Base-by-base conservation (phyloP, 2,329 filamentous ascomycete species). In the Ceratocystis eucalypticola region DNA sequence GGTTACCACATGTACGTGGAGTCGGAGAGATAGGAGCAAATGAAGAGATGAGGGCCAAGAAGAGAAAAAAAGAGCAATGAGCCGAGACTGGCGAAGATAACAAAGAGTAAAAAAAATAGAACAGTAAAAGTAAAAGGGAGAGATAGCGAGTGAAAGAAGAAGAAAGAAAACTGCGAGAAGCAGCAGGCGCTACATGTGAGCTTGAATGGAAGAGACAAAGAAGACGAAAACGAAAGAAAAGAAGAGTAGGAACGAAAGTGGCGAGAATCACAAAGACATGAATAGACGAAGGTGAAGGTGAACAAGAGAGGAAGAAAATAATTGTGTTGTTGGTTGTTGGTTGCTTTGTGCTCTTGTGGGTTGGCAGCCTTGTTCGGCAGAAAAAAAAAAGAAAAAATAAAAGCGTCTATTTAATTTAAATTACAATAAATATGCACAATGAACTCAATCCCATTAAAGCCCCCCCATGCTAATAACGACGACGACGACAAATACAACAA, bases 61-160 rank as follows among this genome's bases (percentile, higher is more conserved):
- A 66, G 37, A 66, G n/a, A n/a, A 30, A 41, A 20, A 20, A 15
- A 6, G 37, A 66, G 15, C 6, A 57, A 41, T 41, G 37, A 12
- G 37, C 10, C 37, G 37, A 65, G 17, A 44, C 20, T 61, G 25
- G 64, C 28, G 30, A n/a, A 45, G 53, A 25, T 44, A 17, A 22
- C 17, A 22, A n/a, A 10, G n/a, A 55, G 7, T 5, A 15, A 20
- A 50, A 37, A 5, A 65, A 46, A 63, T 12, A 33, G 33, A 65
- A 64, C 28, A 55, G 53, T 48, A 50, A 62, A 41, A 65, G 33
- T 46, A 64, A 66, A 62, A 44, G 22, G 48, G 41, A 61, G 8
- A 50, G 48, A 20, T 6, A 66, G 44, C n/a, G 46, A 62, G 55
- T n/a, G 45, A 66, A 17, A 30, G n/a, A 22, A 33, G 44, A 20